These are phyloP conservation scores for Amylocarpus encephaloides DNA, from an alignment of 2,329 filamentous ascomycete species.

Conservation along the genomic window DNA sequence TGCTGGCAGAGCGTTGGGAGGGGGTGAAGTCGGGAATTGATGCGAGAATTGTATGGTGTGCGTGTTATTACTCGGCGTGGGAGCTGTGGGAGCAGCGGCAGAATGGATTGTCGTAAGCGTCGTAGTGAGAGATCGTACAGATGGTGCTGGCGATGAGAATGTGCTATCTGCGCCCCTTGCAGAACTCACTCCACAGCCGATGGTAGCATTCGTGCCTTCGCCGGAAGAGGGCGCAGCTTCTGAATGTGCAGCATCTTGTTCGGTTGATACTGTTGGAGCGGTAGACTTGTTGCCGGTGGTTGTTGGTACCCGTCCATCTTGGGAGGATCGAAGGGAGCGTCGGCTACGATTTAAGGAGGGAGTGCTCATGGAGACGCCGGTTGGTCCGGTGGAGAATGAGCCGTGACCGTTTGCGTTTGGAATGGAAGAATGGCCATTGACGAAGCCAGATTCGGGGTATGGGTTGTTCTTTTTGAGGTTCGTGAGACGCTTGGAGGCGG, in stretches of 20 bases:
- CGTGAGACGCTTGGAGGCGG: constrained; percentile 49
- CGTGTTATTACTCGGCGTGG: constrained; percentile 30
- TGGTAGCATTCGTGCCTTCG: constrained; percentile 68
- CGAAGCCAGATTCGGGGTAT: constrained; percentile 74
- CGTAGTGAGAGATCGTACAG: constrained; percentile 72
- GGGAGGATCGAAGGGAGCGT: constrained; percentile 55
- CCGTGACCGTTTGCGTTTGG: constrained; percentile 42
- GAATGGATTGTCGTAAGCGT: constrained; percentile 84
- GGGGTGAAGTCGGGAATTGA: constrained; percentile 57
- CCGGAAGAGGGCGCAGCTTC: constrained; percentile 60
- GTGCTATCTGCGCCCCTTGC: constrained; percentile 68
- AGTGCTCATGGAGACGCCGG: constrained; percentile 40
- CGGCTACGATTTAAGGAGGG: constrained; percentile 51
- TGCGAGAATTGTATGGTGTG: constrained; percentile 54
- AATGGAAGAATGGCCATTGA: constrained; percentile 33
- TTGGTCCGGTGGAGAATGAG: constrained; percentile 52
- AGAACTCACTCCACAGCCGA: constrained; percentile 57
- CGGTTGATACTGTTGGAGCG: constrained; percentile 66
- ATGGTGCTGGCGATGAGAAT: constrained; percentile 77
- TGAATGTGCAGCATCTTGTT: constrained; percentile 68
- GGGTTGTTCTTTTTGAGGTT: constrained; percentile 64
- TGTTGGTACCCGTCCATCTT: constrained; percentile 52
- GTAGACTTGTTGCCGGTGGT: constrained; percentile 57
- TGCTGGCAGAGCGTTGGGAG: constrained; percentile 65
- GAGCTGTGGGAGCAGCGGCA: constrained; percentile 41